These are phyloP conservation scores for Neoboletus brunneissimus DNA, from an alignment of 768 basidiomycete genomes.

Conservation along the genomic window DNA sequence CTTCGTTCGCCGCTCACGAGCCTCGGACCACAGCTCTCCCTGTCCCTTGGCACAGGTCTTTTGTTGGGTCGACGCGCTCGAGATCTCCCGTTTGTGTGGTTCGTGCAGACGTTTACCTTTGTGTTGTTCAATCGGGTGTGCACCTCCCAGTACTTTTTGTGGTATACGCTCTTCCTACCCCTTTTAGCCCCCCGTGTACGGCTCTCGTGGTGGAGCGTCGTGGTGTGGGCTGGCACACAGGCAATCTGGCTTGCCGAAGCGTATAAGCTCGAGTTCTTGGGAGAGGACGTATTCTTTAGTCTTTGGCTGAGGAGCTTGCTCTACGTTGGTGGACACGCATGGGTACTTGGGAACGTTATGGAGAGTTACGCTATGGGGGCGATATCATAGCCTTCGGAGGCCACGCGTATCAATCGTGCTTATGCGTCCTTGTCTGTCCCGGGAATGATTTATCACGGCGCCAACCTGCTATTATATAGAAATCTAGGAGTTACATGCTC, in stretches of 20 bases:
- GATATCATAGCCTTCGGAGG: background rate
- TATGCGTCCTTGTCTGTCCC: background rate
- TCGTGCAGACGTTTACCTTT: constrained; percentile 86
- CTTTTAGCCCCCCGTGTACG: constrained; percentile 68
- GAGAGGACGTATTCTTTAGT: constrained; percentile 62
- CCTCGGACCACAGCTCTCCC: constrained; percentile 78
- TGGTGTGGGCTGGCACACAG: constrained; percentile 75
- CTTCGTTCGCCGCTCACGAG: constrained; percentile 74
- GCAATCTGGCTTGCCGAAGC: constrained; percentile 90
- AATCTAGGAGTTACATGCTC: constrained; percentile 23
- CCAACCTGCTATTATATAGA: constrained; percentile 13
- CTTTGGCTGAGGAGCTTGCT: constrained; percentile 79
- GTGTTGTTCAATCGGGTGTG: constrained; percentile 99
- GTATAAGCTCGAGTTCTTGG: constrained; percentile 87
- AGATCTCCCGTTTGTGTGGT: constrained; percentile 82
- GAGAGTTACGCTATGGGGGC: constrained; percentile 34
- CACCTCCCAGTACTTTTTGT: constrained; percentile 97
- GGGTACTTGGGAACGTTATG: constrained; percentile 73
- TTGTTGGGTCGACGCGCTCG: constrained; percentile 54
- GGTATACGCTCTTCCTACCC: constrained; percentile 91
- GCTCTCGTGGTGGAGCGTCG: constrained; percentile 46
- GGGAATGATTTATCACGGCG: background rate
- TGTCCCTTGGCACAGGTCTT: constrained; percentile 73
- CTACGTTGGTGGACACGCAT: constrained; percentile 74
- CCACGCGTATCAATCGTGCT: background rate